Conservation (phyloP, 2,329 filamentous ascomycete genomes). For the Capronia coronata region DNA sequence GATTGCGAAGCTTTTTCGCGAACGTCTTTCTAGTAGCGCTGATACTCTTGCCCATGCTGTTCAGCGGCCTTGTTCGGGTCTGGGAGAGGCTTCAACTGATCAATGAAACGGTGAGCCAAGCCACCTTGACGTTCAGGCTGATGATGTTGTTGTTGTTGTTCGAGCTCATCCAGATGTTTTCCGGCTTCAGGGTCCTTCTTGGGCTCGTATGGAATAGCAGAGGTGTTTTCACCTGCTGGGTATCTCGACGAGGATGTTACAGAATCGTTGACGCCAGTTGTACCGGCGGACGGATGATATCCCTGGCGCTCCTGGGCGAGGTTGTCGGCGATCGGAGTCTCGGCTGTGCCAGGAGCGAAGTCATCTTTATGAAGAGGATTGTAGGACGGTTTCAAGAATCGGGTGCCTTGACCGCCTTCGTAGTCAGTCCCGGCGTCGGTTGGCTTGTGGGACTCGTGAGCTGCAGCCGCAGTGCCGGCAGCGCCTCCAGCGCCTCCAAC, state of each 20-base stretch:
- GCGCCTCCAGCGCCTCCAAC: slow-evolving; percentile 7
- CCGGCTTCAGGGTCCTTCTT: slow-evolving; percentile 6
- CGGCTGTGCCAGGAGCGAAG: not conserved
- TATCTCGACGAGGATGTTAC: too few relatives aligned
- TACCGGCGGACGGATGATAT: not conserved
- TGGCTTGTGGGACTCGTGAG: slow-evolving; percentile 2
- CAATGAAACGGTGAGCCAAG: not conserved
- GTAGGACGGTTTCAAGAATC: slow-evolving; percentile 23
- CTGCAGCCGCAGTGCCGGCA: not conserved
- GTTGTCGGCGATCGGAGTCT: not conserved
- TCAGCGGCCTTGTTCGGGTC: not conserved
- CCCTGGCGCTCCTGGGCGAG: not conserved
- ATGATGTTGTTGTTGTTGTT: not conserved
- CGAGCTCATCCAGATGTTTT: not conserved
- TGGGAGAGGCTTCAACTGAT: slow-evolving; percentile 6
- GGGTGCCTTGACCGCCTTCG: slow-evolving; percentile 9
- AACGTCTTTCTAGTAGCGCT: too few relatives aligned
- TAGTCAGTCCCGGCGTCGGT: not conserved
- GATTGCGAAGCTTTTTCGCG: not conserved
- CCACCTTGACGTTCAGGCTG: slow-evolving; percentile 3
- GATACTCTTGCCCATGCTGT: not conserved
- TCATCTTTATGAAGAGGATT: slow-evolving; percentile 22
- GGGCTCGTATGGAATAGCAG: slow-evolving; percentile 10
- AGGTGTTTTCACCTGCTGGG: not conserved
- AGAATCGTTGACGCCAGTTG: too few relatives aligned